These are phyloP conservation scores for Ascochyta fabae DNA, from an alignment of 2,329 filamentous ascomycete genomes.

Conservation along the genomic window DNA sequence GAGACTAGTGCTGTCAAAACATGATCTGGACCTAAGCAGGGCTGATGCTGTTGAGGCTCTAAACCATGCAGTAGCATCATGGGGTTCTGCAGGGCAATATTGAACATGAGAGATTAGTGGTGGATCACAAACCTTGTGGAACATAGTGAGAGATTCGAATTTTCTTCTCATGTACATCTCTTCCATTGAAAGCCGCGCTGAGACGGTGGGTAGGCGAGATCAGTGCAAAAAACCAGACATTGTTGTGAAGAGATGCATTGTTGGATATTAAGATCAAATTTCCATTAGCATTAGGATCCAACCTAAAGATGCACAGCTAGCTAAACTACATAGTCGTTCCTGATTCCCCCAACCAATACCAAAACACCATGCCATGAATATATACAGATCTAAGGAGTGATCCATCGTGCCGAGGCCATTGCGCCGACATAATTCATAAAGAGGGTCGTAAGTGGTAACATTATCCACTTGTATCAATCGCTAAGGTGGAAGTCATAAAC, in stretches of 20 bases:
- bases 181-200: not conserved
- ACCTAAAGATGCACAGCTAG: conserved; percentile 7
- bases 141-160: not conserved
- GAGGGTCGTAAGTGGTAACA: conserved; percentile 20
- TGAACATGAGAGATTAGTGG: not conserved
- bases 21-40: not conserved
- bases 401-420: conserved; percentile 17
- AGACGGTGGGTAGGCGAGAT: not conserved
- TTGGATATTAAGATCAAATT: not conserved
- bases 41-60: not conserved
- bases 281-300: conserved; percentile 13
- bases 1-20: not conserved
- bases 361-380: conserved; percentile 15
- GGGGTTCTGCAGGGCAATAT: not conserved
- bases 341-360: not conserved
- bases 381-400: conserved; percentile 22
- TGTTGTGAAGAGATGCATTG: not conserved
- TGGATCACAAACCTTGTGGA: too few species aligned
- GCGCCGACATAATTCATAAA: conserved; percentile 17
- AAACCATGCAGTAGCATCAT: not conserved
- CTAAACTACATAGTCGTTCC: conserved; percentile 2
- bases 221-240: not conserved
- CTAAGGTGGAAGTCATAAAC: conserved; percentile 1
- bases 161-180: not conserved
- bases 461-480: conserved; percentile 14